These are phyloP conservation scores for Cordia subcordata DNA, from an alignment of 257 asterid species.

Conservation along the genomic window DNA sequence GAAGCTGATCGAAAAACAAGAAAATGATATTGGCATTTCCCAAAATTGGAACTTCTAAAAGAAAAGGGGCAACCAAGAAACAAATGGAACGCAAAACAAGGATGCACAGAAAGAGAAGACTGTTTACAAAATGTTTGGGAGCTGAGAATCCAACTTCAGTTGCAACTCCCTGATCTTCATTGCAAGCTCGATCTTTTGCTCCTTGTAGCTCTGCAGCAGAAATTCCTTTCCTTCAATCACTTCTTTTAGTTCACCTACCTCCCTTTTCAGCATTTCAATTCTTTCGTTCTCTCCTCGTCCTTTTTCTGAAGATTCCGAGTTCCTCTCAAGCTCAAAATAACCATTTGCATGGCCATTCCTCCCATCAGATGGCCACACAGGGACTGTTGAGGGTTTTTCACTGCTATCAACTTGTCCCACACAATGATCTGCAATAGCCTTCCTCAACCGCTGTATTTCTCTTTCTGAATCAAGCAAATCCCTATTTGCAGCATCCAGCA, in stretches of 20 bases:
- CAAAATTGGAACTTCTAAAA: conserved; percentile 33
- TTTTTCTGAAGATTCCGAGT: conserved; percentile 34
- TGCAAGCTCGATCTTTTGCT: conserved; percentile 76
- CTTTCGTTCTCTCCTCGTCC: conserved; percentile 49
- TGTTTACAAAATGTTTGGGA: conserved; percentile 74
- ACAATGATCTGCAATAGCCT: conserved; percentile 81
- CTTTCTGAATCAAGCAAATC: conserved; percentile 71
- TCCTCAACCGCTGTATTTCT: conserved; percentile 84
- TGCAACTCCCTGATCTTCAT: conserved; percentile 73
- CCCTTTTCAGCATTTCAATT: conserved; percentile 64
- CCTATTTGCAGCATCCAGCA: conserved; percentile 70
- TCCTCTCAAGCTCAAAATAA: conserved; percentile 36
- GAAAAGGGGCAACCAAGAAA: conserved; percentile 13
- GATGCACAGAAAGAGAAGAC: conserved; percentile 37
- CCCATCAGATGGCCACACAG: conserved; percentile 51
- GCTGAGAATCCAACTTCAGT: conserved; percentile 76
- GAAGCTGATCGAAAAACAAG: neutral
- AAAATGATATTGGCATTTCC: conserved; percentile 15
- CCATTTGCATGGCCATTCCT: conserved; percentile 53
- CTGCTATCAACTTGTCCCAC: conserved; percentile 44
- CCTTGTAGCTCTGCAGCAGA: conserved; percentile 80
- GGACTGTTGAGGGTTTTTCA: conserved; percentile 47
- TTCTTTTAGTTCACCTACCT: conserved; percentile 74
- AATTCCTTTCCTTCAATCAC: conserved; percentile 79
- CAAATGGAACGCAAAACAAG: conserved; percentile 30